Evolutionary conservation across 1,284 basidiomycete species (phyloP).

Genomic region (Ustilago esculenta): DNA sequence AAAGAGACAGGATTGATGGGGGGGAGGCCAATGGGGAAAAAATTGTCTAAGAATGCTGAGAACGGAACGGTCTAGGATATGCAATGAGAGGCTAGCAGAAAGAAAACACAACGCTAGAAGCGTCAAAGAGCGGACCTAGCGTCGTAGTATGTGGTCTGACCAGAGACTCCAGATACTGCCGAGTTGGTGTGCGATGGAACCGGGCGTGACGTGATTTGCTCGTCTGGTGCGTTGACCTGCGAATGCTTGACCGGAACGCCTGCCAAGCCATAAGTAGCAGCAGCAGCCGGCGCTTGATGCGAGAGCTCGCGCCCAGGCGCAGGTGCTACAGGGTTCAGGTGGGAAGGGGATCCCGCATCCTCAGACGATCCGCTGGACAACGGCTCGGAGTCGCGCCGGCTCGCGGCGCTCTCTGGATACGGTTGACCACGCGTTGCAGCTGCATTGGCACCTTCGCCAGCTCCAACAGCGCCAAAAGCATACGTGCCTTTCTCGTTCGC

Average conservation of each 20-base stretch:
- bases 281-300: background rate
- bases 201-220: slow-evolving; percentile 6
- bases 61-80: background rate
- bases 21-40: too few species aligned
- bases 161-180: slow-evolving; percentile 25
- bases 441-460: background rate
- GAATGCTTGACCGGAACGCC: slow-evolving; percentile 11
- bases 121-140: background rate
- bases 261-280: background rate
- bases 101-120: background rate
- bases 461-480: slow-evolving; percentile 30
- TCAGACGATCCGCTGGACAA: slow-evolving; percentile 27
- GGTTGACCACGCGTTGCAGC: background rate
- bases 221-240: background rate
- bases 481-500: slow-evolving; percentile 18
- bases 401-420: slow-evolving; percentile 5
- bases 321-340: background rate
- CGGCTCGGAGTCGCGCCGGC: slow-evolving; percentile 4
- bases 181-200: slow-evolving; percentile 22
- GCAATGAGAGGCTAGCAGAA: too few species aligned
- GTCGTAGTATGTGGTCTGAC: slow-evolving; percentile 39
- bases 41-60: background rate
- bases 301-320: slow-evolving; percentile 10
- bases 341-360: background rate
- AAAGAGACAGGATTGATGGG: too few species aligned